These are phyloP conservation scores for Cryptococcus jaspeensis DNA, from an alignment of 1,284 basidiomycete genomes.

Conservation along the genomic window DNA sequence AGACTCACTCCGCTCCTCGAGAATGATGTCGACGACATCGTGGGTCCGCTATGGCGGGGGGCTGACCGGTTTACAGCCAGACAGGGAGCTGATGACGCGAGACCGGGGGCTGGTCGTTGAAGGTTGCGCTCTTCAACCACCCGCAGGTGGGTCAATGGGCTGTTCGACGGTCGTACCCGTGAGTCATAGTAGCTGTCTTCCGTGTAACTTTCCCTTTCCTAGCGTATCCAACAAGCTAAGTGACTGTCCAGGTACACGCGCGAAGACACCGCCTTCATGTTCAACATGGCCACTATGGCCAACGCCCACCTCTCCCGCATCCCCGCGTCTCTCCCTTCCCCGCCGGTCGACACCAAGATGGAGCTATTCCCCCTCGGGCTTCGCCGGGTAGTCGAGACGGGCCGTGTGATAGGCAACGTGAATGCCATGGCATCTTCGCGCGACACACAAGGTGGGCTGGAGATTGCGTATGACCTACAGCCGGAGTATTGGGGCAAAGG, in stretches of 20 bases:
- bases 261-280: background rate
- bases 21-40: background rate
- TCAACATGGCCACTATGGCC: background rate
- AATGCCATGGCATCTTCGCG: too few relatives aligned
- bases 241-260: background rate
- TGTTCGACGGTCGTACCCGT: background rate
- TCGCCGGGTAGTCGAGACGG: background rate
- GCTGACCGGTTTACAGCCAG: background rate
- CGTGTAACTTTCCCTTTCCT: too few relatives aligned
- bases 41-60: background rate
- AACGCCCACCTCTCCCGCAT: background rate
- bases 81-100: background rate
- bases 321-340: background rate
- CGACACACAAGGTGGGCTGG: background rate
- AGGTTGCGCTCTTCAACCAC: background rate
- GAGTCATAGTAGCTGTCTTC: background rate
- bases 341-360: background rate
- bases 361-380: background rate
- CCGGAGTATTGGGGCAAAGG: background rate
- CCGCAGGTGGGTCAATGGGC: constrained; percentile 1
- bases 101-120: background rate
- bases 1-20: background rate
- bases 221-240: background rate
- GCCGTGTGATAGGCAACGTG: background rate
- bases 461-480: background rate